phyloP scores from a whole-genome alignment of 768 basidiomycete genomes.

The Psilocybe sp. region DNA sequence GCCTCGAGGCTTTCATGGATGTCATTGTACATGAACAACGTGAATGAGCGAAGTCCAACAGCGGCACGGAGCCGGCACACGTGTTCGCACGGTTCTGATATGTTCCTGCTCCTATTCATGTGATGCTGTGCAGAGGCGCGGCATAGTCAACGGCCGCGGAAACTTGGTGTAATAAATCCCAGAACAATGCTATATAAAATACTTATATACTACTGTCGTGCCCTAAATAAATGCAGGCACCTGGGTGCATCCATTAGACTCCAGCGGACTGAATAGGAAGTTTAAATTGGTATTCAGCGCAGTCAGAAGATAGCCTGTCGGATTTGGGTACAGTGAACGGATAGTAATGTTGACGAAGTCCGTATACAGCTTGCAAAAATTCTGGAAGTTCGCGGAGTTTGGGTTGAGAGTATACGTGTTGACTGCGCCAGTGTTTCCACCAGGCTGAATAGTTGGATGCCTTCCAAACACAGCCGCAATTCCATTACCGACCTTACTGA shows the following conservation, averaged over 20 bases:
- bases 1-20: no score
- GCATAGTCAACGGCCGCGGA: no score
- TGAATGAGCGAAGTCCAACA: no score
- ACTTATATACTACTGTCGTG: no score
- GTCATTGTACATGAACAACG: no score
- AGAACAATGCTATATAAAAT: no score
- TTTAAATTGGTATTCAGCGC: constrained; percentile 18
- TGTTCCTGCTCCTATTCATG: no score
- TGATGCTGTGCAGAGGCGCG: no score
- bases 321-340: constrained; percentile 18
- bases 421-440: constrained; percentile 15
- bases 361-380: constrained; percentile 18
- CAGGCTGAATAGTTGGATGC: constrained; percentile 16
- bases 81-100: no score
- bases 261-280: constrained; percentile 11
- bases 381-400: constrained; percentile 16
- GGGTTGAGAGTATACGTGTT: constrained; percentile 19
- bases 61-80: no score
- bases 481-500: not conserved
- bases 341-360: constrained; percentile 20
- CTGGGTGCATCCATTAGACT: constrained; percentile 12
- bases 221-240: constrained; percentile 13
- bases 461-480: constrained; percentile 10
- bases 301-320: constrained; percentile 13
- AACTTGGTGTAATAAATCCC: no score